Conservation (phyloP, 139 green algal species). For the Micractinium sp. region DNA sequence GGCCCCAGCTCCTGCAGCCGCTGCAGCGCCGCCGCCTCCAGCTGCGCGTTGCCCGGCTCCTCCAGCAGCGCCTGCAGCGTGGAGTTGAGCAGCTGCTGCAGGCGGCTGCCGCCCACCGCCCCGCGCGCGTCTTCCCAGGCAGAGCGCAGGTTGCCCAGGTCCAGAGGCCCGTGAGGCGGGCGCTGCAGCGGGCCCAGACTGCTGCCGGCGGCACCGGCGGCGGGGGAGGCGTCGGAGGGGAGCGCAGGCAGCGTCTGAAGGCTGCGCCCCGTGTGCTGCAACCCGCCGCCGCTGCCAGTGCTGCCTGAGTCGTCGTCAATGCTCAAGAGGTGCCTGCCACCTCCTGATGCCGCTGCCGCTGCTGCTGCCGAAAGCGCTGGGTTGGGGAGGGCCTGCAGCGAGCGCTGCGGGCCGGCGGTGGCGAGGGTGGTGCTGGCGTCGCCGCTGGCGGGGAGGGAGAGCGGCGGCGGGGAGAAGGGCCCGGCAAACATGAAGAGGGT, state of each 20-base stretch:
- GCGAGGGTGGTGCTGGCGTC: background rate
- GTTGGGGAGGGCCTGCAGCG: conserved; percentile 20
- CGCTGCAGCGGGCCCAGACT: background rate
- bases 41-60: conserved; percentile 10
- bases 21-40: conserved; percentile 38
- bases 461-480: conserved; percentile 27
- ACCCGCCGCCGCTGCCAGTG: background rate
- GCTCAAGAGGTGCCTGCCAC: background rate
- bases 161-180: background rate
- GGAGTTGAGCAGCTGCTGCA: conserved; percentile 26
- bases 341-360: background rate
- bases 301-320: too few species aligned
- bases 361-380: background rate
- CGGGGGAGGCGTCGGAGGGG: background rate
- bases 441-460: background rate
- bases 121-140: background rate
- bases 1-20: conserved; percentile 55
- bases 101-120: background rate
- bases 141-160: background rate
- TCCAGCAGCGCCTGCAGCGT: conserved; percentile 35
- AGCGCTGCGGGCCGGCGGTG: background rate
- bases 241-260: background rate
- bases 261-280: background rate
- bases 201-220: background rate
- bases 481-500: conserved; percentile 58